Evolutionary conservation across 257 asterid species (phyloP).

Genomic region (Gentiana straminea): DNA sequence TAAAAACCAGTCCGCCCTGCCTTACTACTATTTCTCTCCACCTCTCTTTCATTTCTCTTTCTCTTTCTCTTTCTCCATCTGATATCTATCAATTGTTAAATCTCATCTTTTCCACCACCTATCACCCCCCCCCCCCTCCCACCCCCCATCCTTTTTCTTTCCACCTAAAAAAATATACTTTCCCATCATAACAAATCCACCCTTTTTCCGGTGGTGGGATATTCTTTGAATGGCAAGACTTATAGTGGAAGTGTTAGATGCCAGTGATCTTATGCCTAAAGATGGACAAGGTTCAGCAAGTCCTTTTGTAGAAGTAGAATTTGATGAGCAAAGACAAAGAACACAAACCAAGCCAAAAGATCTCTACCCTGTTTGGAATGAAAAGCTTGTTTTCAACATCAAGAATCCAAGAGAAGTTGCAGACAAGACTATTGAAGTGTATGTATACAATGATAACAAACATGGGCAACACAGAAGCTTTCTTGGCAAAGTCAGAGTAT

Average conservation of each 20-base stretch:
- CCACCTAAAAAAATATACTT: neutral
- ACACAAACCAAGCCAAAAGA: conserved; percentile 52
- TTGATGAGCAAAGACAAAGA: conserved; percentile 49
- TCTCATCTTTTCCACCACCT: too few species aligned
- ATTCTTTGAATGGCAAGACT: conserved; percentile 43
- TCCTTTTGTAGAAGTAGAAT: conserved; percentile 71
- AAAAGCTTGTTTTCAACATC: conserved; percentile 51
- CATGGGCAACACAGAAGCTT: conserved; percentile 54
- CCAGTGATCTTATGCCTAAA: conserved; percentile 83
- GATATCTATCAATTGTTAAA: too few species aligned
- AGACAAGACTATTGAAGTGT: conserved; percentile 38
- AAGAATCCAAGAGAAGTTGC: conserved; percentile 33
- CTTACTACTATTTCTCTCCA: conserved; percentile 14
- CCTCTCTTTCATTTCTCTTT: too few species aligned
- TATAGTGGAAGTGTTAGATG: conserved; percentile 67
- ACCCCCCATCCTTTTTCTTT: conserved; percentile 5
- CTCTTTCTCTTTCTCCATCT: neutral
- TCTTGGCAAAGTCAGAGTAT: conserved; percentile 65
- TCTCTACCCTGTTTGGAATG: conserved; percentile 85
- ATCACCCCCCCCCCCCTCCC: neutral
- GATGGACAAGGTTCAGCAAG: conserved; percentile 82
- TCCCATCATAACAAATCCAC: conserved; percentile 12
- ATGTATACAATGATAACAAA: conserved; percentile 46
- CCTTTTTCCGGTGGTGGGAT: conserved; percentile 8
- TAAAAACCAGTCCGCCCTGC: conserved; percentile 10